Conservation (phyloP, 306 rosid genomes). For the Senna tora region DNA sequence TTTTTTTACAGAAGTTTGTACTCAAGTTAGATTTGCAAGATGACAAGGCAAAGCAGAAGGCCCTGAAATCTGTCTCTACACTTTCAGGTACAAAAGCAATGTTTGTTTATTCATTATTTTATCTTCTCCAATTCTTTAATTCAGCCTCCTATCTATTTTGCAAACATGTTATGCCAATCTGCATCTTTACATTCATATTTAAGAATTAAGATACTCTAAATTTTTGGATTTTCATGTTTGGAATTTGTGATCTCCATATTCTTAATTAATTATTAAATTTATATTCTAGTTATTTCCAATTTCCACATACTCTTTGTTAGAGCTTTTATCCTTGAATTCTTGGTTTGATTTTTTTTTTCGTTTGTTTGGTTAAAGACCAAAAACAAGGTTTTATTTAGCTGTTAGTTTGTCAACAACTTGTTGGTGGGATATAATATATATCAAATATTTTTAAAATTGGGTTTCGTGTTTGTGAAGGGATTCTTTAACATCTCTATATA, state of each 20-base stretch:
- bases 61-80: constrained; percentile 78
- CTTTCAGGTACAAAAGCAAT: constrained; percentile 65
- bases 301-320: not conserved
- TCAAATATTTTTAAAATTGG: not conserved
- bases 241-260: not conserved
- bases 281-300: not conserved
- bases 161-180: not conserved
- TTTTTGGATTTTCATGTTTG: constrained; percentile 2
- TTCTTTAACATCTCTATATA: not conserved
- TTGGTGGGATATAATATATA: not conserved
- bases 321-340: not conserved
- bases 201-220: not conserved
- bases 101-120: constrained; percentile 2
- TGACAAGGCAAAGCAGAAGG: constrained; percentile 89
- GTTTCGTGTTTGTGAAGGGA: constrained; percentile 24
- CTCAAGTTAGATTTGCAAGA: constrained; percentile 77
- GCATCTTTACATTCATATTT: not conserved
- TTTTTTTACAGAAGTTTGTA: constrained; percentile 70
- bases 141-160: constrained; percentile 1
- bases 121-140: not conserved
- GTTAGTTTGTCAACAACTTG: constrained; percentile 11
- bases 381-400: not conserved
- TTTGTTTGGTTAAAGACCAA: too few relatives aligned
- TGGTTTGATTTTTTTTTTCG: not conserved
- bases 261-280: not conserved